Conservation (phyloP, 164 flowering plant species). For the Vitis rupestris region DNA sequence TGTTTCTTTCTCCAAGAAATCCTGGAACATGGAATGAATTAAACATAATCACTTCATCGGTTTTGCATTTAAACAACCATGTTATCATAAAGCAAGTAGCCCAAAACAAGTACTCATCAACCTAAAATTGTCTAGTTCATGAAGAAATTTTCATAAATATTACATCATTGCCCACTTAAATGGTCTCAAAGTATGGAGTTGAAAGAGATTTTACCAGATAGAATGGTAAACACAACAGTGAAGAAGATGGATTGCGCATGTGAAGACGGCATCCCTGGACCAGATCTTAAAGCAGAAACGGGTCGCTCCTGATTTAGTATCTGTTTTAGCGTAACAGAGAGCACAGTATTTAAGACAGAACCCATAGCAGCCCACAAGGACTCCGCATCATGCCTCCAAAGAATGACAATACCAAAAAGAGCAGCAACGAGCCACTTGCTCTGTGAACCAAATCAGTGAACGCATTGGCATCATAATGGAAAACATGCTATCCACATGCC, state of each 20-base stretch:
- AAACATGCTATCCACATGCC: background rate
- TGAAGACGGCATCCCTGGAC: conserved; percentile 93
- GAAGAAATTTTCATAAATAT: too few species aligned
- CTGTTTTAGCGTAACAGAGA: conserved; percentile 59
- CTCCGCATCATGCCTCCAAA: conserved; percentile 82
- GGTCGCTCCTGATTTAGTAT: conserved; percentile 80
- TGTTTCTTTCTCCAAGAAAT: too few species aligned
- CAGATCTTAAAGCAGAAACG: conserved; percentile 39
- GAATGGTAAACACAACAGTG: conserved; percentile 26
- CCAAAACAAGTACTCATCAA: too few species aligned
- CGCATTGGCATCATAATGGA: background rate
- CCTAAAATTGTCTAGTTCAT: too few species aligned
- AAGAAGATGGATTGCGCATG: conserved; percentile 81
- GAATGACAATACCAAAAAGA: conserved; percentile 43
- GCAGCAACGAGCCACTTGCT: conserved; percentile 88
- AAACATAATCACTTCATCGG: too few species aligned
- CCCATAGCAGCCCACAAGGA: conserved; percentile 76
- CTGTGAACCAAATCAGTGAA: conserved; percentile 35
- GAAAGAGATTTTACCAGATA: conserved; percentile 45
- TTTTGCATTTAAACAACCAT: too few species aligned
- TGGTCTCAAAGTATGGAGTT: background rate
- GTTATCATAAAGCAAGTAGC: too few species aligned
- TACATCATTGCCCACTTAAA: background rate
- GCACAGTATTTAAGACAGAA: conserved; percentile 49
- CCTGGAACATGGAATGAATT: too few species aligned